Evolutionary conservation across 2,329 filamentous ascomycete species (phyloP), one percentile per base, ranked within the genome.

Genomic region (Tolypocladium tundrense): DNA sequence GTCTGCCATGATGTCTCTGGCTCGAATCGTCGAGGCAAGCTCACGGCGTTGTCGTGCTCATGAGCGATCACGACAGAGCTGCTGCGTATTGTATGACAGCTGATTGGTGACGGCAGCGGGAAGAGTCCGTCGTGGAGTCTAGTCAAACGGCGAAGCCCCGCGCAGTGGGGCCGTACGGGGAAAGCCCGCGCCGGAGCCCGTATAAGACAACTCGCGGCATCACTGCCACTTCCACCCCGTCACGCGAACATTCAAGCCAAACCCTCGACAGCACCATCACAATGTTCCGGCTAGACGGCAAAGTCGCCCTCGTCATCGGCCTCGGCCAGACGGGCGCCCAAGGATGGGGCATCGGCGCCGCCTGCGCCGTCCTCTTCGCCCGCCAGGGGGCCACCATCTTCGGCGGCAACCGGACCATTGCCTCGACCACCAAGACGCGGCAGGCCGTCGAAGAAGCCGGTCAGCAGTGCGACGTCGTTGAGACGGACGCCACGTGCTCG

Each of bases 321-420:
- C 71, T 79, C 39, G 77, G 77, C 31, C 74, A 77, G 64, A 71
- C 71, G 19, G 70, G 73, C 21, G 67, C 69, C 50, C 70, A 74
- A 35, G 76, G 75, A 24, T 81, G 78, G 79, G 77, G 77, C 40
- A 81, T 79, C 61, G 78, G 78, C 13, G 73, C 77, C 24, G 77
- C 79, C 41, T 79, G 74, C 53, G 76, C 78, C n/a, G 72, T 74
- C 66, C 67, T 0, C 74, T 27, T 45, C 21, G 43, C 21, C 4
- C 43, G 43, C 27, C 43, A 45, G 7, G 43, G 43, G 13, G 43
- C 43, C 21, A 16, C 21, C 43, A 45, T 45, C 31, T 48, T 48
- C 45, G 45, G 45, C 24, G 45, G 45, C 45, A 48, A 48, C 45
- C 45, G 45, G 14, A 48, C 45, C 45, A 48, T 48, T 31, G 45